A percentile compares a stretch with the other conserved stretches of the same genome.
Evolutionary conservation across 1,139 yeast species (phyloP).

Genomic region (Suhomyces maxii): DNA sequence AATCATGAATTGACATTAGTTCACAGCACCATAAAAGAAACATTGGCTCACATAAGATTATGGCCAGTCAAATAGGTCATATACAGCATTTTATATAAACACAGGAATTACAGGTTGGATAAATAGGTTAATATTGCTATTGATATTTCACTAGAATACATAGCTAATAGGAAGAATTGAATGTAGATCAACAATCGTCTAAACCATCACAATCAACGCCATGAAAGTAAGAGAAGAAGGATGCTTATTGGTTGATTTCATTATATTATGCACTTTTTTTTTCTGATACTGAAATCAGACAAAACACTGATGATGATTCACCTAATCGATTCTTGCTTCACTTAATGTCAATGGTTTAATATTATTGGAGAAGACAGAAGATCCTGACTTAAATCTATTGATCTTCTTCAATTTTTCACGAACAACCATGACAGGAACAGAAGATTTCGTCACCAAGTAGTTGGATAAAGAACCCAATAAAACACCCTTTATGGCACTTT

Average conservation of each 20-base stretch:
- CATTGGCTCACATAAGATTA: no score
- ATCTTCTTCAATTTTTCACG: constrained; percentile 78
- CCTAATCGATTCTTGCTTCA: constrained; percentile 49
- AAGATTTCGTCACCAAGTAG: constrained; percentile 71
- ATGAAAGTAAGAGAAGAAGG: neutral
- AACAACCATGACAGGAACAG: constrained; percentile 91
- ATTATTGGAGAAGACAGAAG: constrained; percentile 49
- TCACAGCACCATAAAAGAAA: no score
- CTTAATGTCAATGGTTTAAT: constrained; percentile 51
- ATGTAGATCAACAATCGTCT: neutral
- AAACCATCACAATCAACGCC: neutral
- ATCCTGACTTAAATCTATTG: constrained; percentile 53
- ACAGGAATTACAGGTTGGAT: neutral
- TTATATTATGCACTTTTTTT: no score
- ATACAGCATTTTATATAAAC: no score
- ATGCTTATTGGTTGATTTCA: neutral
- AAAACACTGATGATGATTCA: neutral
- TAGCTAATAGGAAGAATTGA: neutral
- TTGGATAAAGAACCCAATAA: constrained; percentile 74
- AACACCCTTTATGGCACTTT: constrained; percentile 73
- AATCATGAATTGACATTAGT: no score
- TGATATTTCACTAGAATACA: neutral
- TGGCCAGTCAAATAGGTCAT: no score
- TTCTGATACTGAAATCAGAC: neutral
- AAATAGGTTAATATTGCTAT: neutral